Evolutionary conservation across 768 basidiomycete species (phyloP), one percentile per base, ranked within the genome.

Genomic region (Boletus subparvulus): DNA sequence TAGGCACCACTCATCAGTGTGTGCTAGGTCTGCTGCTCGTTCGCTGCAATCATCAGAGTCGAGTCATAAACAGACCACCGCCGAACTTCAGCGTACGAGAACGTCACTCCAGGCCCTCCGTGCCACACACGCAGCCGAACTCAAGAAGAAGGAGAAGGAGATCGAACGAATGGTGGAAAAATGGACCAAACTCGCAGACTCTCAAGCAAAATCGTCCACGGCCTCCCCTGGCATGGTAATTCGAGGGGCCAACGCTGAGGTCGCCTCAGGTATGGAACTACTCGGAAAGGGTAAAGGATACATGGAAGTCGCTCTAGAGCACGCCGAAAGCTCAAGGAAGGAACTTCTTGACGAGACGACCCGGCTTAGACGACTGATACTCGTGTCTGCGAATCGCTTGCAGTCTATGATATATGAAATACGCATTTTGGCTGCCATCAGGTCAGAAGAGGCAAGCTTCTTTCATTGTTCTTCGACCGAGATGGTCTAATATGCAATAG

Each of bases 91-190:
- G 63, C 85, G 88, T 26, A 84, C 85, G n/a, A 82, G 86, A 44
- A 80, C 83, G 1, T 70, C 84, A 0, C 65, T 94, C 12, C 89
- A 90, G 60, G 82, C 82, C 11, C 75, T 90, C 13, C 84, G 92
- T 26, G 77, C 83, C 40, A 81, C 86, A 0, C 83, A 91, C 59
- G 79, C 83, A 54, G 77, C 78, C 36, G 92, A 94, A 67, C 68
- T 91, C 35, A 92, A 87, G 79, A 89, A 88, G 77, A 83, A 82
- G 64, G 92, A 94, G 62, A 87, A 86, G 61, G 91, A 94, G 40
- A 72, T 86, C 17, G 91, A 93, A 63, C 80, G 84, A 17, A 84
- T 88, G 67, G 61, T 81, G 28, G 91, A 93, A 47, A 84, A 83
- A 60, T 92, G 89, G 88, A 74, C 77, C 30, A 92, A 85, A 66